Evolutionary conservation across 352 stramenopile species (phyloP).

Genomic region (Saprolegnia parasitica): DNA sequence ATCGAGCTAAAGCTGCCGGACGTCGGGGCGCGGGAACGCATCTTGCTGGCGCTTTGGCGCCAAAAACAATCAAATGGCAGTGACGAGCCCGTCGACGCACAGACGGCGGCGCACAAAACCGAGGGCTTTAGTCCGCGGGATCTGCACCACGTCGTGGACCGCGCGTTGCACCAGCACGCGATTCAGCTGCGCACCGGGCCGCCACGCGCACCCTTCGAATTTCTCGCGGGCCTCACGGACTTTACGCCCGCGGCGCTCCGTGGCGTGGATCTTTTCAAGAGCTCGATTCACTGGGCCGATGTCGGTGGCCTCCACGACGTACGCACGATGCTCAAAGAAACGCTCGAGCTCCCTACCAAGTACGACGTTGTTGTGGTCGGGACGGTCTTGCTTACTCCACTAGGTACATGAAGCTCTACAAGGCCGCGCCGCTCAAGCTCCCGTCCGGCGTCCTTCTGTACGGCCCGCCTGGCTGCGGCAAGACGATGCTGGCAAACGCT

Average conservation of each 20-base stretch:
- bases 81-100: neutral
- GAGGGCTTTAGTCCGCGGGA: constrained; percentile 81
- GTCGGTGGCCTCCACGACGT: constrained; percentile 78
- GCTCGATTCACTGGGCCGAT: constrained; percentile 80
- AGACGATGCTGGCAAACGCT: constrained; percentile 82
- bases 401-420: constrained; percentile 70
- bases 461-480: constrained; percentile 87
- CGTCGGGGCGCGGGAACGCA: constrained; percentile 51
- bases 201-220: constrained; percentile 39
- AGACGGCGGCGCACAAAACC: constrained; percentile 33
- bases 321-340: constrained; percentile 84
- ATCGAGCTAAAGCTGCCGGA: constrained; percentile 57
- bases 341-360: constrained; percentile 78
- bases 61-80: neutral
- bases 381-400: constrained; percentile 15
- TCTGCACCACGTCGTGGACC: constrained; percentile 59
- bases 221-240: constrained; percentile 62
- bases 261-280: constrained; percentile 80
- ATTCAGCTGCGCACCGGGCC: constrained; percentile 36
- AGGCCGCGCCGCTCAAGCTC: constrained; percentile 75
- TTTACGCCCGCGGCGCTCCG: constrained; percentile 81
- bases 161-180: constrained; percentile 60
- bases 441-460: constrained; percentile 85
- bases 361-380: constrained; percentile 14
- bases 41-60: constrained; percentile 50